Base-by-base conservation (phyloP, 2,329 filamentous ascomycete genomes). In the Hortaea sp. region DNA sequence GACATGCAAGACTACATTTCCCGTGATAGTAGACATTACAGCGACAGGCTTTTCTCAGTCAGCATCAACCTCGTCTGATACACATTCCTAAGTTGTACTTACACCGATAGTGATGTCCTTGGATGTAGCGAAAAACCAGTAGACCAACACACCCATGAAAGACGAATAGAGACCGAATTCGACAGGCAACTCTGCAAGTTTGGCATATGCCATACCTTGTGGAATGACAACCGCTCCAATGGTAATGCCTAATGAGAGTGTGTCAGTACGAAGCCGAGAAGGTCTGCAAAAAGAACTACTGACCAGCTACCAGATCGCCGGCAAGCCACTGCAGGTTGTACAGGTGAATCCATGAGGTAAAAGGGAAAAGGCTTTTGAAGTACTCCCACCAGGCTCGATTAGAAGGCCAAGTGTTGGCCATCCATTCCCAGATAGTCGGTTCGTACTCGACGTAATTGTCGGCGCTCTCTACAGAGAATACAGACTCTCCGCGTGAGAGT, bases 91-190 rank as follows among this genome's bases (percentile, higher is more conserved):
- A 20, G 4, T 11, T 12, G 5, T n/a, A 76, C 82, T 69, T 73
- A 86, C 84, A 11, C 90, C 90, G 47, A 97, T 97, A 7, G 90
- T 95, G 61, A 98, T 97, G 66, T 98, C 90, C 64, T 97, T 98
- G 10, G 90, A 95, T 0, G 92, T 98, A 31, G 89, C 92, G 61
- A 97, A 97, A 62, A 95, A 85, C 90, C 90, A 97, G 68, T 98
- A 98, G 50, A 95, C 75, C 52, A 95, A 66, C 11, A 94, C 89
- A 43, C 90, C 92, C 77, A 95, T 92, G 63, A 98, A 97, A 0
- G 90, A 95, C 0, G 90, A 92, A 67, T 94, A 94, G 1, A 97
- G 76, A 44, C 90, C 90, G 60, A 82, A 97, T 62, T 97, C 76
- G 5, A 84, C 78, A 0, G 79, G 75, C n/a, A 97, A 74, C 50